Evolutionary conservation across 2,329 filamentous ascomycete genomes (phyloP).

Genomic region (Chrysosporium queenslandicum): DNA sequence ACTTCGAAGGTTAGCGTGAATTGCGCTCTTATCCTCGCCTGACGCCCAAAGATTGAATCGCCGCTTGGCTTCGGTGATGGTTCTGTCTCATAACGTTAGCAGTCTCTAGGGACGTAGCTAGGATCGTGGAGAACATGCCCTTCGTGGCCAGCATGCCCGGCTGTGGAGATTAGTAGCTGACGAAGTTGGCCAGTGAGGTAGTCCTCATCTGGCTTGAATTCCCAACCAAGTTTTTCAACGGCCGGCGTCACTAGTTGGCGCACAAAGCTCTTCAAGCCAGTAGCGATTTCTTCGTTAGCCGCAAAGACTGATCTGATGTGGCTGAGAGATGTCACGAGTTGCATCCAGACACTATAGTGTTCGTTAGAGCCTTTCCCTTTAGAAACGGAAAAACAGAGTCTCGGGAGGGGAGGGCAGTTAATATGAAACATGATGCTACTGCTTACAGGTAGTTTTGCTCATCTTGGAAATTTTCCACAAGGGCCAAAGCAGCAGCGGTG

Average conservation of each 20-base stretch:
- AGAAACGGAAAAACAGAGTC: too few relatives aligned
- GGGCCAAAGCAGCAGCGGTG: slow-evolving; percentile 69
- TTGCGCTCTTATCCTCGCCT: slow-evolving; percentile 53
- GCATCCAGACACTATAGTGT: slow-evolving; percentile 60
- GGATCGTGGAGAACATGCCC: slow-evolving; percentile 43
- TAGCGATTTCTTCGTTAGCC: slow-evolving; percentile 60
- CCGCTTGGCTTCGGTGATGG: slow-evolving; percentile 61
- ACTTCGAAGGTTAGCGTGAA: slow-evolving; percentile 71
- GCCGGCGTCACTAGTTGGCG: slow-evolving; percentile 66
- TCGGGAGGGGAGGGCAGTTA: too few relatives aligned
- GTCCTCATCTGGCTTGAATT: slow-evolving; percentile 65
- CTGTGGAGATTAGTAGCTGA: slow-evolving; percentile 65
- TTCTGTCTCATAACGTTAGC: slow-evolving; percentile 35
- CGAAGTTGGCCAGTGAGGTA: slow-evolving; percentile 75
- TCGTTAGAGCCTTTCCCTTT: slow-evolving; percentile 17
- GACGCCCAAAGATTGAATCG: slow-evolving; percentile 72
- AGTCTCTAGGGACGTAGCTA: slow-evolving; percentile 4
- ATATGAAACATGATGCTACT: too few relatives aligned
- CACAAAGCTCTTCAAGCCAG: slow-evolving; percentile 66
- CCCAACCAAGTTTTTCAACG: slow-evolving; percentile 74
- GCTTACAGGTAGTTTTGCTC: slow-evolving; percentile 68
- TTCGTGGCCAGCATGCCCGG: slow-evolving; percentile 66
- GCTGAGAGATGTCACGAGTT: slow-evolving; percentile 65
- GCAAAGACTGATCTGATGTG: slow-evolving; percentile 78
- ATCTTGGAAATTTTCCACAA: slow-evolving; percentile 71